Evolutionary conservation across 208 protist genomes (phyloP).

Genomic region (Leishmania major): DNA sequence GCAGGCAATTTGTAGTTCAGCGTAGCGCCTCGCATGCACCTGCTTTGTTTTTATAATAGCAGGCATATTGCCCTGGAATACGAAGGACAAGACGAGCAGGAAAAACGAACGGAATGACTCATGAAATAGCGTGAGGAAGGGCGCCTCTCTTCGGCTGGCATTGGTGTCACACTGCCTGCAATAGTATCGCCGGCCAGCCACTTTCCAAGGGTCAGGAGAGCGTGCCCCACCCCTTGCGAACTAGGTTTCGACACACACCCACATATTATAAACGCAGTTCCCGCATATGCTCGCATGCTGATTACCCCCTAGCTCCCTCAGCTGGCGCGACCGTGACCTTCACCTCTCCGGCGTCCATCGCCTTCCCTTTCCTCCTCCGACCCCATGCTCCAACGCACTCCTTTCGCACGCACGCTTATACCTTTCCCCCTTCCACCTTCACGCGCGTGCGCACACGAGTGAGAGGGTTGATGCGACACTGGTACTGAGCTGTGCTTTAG

Average conservation of each 20-base stretch:
- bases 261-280: neutral
- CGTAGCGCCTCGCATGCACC: neutral
- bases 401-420: neutral
- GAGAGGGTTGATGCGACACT: neutral
- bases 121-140: neutral
- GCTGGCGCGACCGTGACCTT: neutral
- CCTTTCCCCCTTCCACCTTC: neutral
- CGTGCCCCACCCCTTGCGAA: neutral
- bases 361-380: neutral
- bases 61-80: neutral
- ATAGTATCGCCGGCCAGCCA: neutral
- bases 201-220: neutral
- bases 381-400: neutral
- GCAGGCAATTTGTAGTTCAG: neutral
- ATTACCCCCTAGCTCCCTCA: neutral
- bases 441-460: neutral
- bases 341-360: neutral
- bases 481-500: neutral
- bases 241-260: neutral
- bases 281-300: neutral
- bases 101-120: neutral
- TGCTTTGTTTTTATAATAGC: neutral
- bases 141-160: neutral
- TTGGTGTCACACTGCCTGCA: neutral
- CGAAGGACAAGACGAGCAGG: neutral